Base-by-base conservation (phyloP, 495 filamentous ascomycete genomes). In the Xylona heveae region DNA sequence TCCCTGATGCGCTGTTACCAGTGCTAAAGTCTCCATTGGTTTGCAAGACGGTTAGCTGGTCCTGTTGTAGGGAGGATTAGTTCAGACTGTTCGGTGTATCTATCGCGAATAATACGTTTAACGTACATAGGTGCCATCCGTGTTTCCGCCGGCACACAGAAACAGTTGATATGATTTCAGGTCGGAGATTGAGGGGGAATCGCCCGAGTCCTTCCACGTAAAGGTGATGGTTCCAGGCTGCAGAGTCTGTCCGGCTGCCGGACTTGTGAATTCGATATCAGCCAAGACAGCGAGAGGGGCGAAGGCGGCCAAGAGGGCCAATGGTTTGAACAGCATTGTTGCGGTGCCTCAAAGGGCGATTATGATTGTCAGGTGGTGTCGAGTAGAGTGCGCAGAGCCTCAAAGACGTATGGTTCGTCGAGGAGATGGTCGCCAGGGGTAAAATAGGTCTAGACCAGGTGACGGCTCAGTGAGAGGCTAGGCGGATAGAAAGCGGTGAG, bases 91-190 rank as follows among this genome's bases (percentile, higher is more conserved):
- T 22, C 13, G 36, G 23, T 25, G 23, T 25, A 7, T 25, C 23
- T 7, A 25, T 25, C 23, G 23, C 23, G 23, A 13, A 25, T 8
- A 8, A 13, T 7, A 13, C 23, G 8, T 25, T 7, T 25, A 7
- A 13, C 23, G 7, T 25, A 25, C 23, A 28, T 14, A 28, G 16
- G 30, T 17, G 39, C 30, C 21, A 31, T 45, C 46, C 1, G 50
- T 46, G 43, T 77, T 74, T 19, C 72, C 70, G 19, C 71, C 71
- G 22, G 71, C 63, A 40, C 64, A 74, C 2, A 79, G 58, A 38
- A 64, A 68, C 16, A 80, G 50, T 25, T 64, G 53, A 48, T 71
- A 82, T 10, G 53, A 56, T 14, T 50, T 45, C 25, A 78, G 55
- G 27, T 64, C 53, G 2, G 57, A 43, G 18, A 74, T 43, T 5